Evolutionary conservation across 495 filamentous ascomycete genomes (phyloP), one percentile per base, ranked within the genome.

Genomic region (Xylaria cubensis): DNA sequence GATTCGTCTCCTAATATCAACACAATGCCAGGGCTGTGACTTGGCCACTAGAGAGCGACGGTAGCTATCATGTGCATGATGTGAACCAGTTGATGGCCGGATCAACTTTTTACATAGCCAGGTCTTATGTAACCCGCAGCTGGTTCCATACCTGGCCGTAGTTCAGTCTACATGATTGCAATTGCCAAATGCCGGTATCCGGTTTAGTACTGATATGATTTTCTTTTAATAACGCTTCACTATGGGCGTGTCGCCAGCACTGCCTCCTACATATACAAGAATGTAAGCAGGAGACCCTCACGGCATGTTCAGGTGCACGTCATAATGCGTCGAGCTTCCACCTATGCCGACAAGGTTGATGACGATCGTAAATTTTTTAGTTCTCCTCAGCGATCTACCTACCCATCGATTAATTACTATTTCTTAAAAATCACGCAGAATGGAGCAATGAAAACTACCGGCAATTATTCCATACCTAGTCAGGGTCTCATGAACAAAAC

Each of bases 101-200:
- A 39, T 29, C 34, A 29, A 6, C 12, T 29, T 12, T 51, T 53
- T 19, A 36, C 32, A n/a, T 15, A 15, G 64, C 41, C 9, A 17
- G 19, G 24, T 24, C 50, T 66, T 17, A 51, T 4, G 44, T 17
- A 50, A 51, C 41, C 26, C 6, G 44, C 0, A 26, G 10, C 51
- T 4, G 15, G 13, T 51, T 41, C 10, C 2, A 4, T 36, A n/a
- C 24, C 63, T 12, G 8, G 46, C 21, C 13, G 10, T 41, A 24
- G 10, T 0, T 44, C 15, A 15, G 61, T 44, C 29, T 17, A 26
- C 12, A 19, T 24, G 39, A 0, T 46, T 64, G 36, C 2, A 44
- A 24, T 13, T 34, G 42, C 24, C 26, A 65, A 42, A 65, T 50
- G 63, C 63, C 42, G 63, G 15, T 50, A 19, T 48, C 39, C 39